Evolutionary conservation across 495 filamentous ascomycete species (phyloP), one percentile per base, ranked within the genome.

Genomic region (Aspergillus sclerotiicarbonarius): DNA sequence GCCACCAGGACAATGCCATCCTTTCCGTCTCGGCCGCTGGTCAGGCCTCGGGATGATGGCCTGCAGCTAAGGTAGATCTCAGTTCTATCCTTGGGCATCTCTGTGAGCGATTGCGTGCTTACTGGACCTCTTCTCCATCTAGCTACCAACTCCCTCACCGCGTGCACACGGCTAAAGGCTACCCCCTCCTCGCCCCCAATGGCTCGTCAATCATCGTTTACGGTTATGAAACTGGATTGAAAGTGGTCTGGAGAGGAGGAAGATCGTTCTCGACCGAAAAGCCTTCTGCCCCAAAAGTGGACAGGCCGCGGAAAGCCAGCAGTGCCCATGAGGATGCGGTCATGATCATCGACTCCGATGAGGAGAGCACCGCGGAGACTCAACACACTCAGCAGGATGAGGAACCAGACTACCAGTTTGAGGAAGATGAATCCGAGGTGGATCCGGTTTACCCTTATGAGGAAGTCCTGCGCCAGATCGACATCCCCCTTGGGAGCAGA

Each of bases 131-230:
- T 49, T 44, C 15, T 20, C n/a, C 30, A 43, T 31, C 59, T 60
- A 94, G 90, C 72, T 95, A 95, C 67, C 80, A 89, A 53, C 79
- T 94, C 18, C 78, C 84, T 47, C 84, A 89, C 67, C 88, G 90
- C 63, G 78, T 92, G 53, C 80, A 92, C 72, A 74, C 85, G 39
- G 83, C 89, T 32, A 83, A 87, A 67, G 79, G 83, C 52, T 96
- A 95, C 67, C 91, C 92, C 7, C 71, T 91, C 21, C 79, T 78
- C 53, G 84, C 91, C 7, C 86, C 90, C 6, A 94, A 96, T 69
- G 91, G 90, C 62, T 92, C 92, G 8, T 89, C 85, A 2, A 82
- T 96, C 66, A 81, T 95, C 52, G 66, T 96, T 30, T 93, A 94
- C 67, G 91, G 87, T 53, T 87, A 94, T 59, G 87, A 91, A 35